These are phyloP conservation scores for Xylaria palmicola DNA, from an alignment of 495 filamentous ascomycete genomes.

Conservation along the genomic window DNA sequence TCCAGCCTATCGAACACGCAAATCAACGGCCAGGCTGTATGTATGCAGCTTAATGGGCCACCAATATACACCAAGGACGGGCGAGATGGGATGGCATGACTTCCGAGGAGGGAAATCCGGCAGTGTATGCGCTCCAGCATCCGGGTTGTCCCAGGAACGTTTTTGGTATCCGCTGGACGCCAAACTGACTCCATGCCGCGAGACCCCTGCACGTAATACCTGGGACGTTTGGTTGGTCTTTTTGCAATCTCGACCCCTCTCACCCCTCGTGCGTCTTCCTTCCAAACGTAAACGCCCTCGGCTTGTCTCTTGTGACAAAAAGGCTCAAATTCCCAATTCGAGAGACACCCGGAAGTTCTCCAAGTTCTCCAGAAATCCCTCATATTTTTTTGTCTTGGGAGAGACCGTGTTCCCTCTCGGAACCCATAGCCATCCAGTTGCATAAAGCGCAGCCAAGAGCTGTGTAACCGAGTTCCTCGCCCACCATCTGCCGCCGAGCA, in stretches of 20 bases:
- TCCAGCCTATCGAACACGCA: conserved; percentile 11
- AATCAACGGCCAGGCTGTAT: neutral
- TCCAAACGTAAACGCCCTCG: neutral
- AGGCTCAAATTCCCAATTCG: neutral
- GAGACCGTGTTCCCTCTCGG: neutral
- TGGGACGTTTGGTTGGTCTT: conserved; percentile 10
- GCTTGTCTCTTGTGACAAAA: conserved; percentile 12
- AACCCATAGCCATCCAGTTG: neutral
- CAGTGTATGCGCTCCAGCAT: neutral
- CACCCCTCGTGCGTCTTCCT: conserved; percentile 2
- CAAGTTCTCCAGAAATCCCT: neutral
- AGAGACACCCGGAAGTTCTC: neutral
- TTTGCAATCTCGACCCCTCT: conserved; percentile 15
- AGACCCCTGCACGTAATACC: conserved; percentile 14
- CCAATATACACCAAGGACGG: conserved; percentile 7
- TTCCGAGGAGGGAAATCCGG: conserved; percentile 1
- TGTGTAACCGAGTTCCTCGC: conserved; percentile 7
- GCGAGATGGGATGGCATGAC: conserved; percentile 14
- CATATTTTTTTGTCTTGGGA: neutral
- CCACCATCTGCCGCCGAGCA: neutral
- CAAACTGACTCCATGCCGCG: neutral
- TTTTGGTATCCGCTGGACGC: conserved; percentile 14
- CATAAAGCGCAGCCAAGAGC: conserved; percentile 7
- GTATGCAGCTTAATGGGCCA: conserved; percentile 15
- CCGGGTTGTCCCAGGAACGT: conserved; percentile 7